These are phyloP conservation scores for Euphorbia tirucalli DNA, from an alignment of 345 rosid species.

Conservation along the genomic window DNA sequence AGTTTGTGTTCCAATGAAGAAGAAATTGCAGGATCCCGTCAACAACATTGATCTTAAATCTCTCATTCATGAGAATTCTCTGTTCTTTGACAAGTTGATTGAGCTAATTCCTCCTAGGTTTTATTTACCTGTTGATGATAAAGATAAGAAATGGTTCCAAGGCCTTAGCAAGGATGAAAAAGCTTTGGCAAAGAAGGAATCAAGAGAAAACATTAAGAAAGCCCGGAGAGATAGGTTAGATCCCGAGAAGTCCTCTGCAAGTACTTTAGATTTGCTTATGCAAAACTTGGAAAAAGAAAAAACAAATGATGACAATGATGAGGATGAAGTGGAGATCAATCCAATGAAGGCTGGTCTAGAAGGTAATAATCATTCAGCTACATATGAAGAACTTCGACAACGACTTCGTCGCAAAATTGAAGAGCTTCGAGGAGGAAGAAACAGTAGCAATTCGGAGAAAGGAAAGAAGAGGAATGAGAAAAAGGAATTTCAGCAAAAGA, in stretches of 20 bases:
- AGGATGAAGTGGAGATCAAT: slow-evolving; percentile 39
- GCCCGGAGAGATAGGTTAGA: slow-evolving; percentile 78
- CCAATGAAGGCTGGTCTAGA: slow-evolving; percentile 36
- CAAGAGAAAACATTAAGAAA: slow-evolving; percentile 67
- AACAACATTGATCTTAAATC: slow-evolving; percentile 40
- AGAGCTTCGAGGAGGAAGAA: slow-evolving; percentile 64
- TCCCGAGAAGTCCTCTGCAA: slow-evolving; percentile 53
- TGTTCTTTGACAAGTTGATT: slow-evolving; percentile 67
- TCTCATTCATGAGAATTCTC: slow-evolving; percentile 46
- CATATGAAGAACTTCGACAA: slow-evolving; percentile 77
- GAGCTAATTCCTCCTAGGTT: slow-evolving; percentile 85
- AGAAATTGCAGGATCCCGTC: slow-evolving; percentile 31
- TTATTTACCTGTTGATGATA: slow-evolving; percentile 68
- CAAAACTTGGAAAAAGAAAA: slow-evolving; percentile 66
- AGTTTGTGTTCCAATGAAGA: slow-evolving; percentile 39
- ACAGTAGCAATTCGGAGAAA: slow-evolving; percentile 27
- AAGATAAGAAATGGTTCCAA: slow-evolving; percentile 69
- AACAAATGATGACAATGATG: slow-evolving; percentile 31
- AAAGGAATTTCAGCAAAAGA: slow-evolving; percentile 38
- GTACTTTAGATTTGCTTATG: slow-evolving; percentile 68
- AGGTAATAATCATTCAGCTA: slow-evolving; percentile 41
- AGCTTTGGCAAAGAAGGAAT: slow-evolving; percentile 61
- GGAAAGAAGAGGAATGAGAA: slow-evolving; percentile 28
- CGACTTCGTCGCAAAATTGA: slow-evolving; percentile 62
- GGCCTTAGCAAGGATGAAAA: slow-evolving; percentile 73